Base-by-base conservation (phyloP, 495 filamentous ascomycete genomes). In the Glonium stellatum region DNA sequence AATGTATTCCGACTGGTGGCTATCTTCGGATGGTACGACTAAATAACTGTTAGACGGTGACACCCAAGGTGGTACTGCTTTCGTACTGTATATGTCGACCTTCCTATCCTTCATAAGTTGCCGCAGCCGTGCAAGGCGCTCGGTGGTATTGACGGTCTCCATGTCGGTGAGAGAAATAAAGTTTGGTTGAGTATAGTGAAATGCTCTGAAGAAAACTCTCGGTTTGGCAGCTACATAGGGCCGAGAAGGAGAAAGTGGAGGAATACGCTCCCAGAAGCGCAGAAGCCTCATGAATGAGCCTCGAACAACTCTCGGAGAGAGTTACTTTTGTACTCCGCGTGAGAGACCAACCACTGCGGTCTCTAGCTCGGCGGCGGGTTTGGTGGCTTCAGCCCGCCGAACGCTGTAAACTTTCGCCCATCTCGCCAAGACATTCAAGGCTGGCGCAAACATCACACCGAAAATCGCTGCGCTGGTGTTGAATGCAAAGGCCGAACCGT, bases 11-110 rank as follows among this genome's bases (percentile, higher is more conserved):
- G 92, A 97, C 67, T 92, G 87, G 71, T 99, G 95, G 72, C 87
- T 90, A 75, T 99, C 95, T 82, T 97, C 93, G 41, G 92, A 96
- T 10, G 95, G 95, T 19, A 97, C 82, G 70, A 99, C 93, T 99
- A 58, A 1, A 31, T 21, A 19, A 41, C 0, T 41, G 55, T 62
- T 59, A 71, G 63, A 54, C 48, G 49, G 51, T 12, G 8, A 46
- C 8, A 5, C 12, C 41, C 21, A 21, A 10, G 37, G 22, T 46
- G 51, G 48, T 55, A 37, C 15, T 51, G 13, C 35, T 25, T 44
- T 63, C 81, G 75, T 88, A 97, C 95, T 88, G 77, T 99, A 99
- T 58, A 97, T 80, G 74, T 97, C 92, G 44, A 99, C 79, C 58
- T 89, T 86, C 66, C 86, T 76, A 72, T 90, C 78, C 75, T 84